These are phyloP conservation scores for Malbranchea zuffiana DNA, from an alignment of 2,329 filamentous ascomycete genomes.

Conservation along the genomic window DNA sequence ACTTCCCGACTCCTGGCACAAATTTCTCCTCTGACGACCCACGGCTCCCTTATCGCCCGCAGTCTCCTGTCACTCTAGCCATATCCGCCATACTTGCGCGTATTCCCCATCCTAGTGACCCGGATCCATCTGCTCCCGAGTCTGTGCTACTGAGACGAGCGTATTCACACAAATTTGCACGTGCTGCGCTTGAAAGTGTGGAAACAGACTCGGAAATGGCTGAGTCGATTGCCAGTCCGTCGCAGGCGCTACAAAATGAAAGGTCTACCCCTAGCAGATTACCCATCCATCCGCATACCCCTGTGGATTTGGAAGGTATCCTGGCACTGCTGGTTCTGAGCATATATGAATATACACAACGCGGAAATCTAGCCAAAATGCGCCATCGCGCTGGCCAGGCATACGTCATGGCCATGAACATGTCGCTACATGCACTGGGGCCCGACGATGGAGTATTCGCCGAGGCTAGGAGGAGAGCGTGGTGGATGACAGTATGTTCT, in stretches of 20 bases:
- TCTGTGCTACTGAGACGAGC: constrained; percentile 29
- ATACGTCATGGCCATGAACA: constrained; percentile 34
- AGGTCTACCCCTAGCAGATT: constrained; percentile 25
- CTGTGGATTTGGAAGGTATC: constrained; percentile 33
- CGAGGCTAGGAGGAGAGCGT: constrained; percentile 35
- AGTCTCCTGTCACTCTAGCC: constrained; percentile 35
- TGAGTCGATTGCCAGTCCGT: constrained; percentile 30
- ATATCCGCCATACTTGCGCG: constrained; percentile 35
- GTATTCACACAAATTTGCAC: constrained; percentile 32
- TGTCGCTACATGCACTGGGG: constrained; percentile 30
- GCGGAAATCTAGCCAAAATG: constrained; percentile 38
- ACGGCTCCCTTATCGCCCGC: constrained; percentile 27
- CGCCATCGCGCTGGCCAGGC: constrained; percentile 36
- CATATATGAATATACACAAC: constrained; percentile 37
- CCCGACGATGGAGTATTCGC: constrained; percentile 27
- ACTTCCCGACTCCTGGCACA: constrained; percentile 23
- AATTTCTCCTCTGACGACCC: constrained; percentile 24
- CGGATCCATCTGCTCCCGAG: constrained; percentile 25
- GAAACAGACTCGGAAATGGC: constrained; percentile 36
- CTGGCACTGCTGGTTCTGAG: constrained; percentile 34
- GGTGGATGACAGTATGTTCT: constrained; percentile 38
- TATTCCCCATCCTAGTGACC: constrained; percentile 33
- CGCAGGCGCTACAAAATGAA: constrained; percentile 29
- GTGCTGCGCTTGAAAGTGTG: constrained; percentile 29
- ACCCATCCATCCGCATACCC: constrained; percentile 29